Conservation (phyloP, 805 yeast genomes). For the Candida wancherniae region DNA sequence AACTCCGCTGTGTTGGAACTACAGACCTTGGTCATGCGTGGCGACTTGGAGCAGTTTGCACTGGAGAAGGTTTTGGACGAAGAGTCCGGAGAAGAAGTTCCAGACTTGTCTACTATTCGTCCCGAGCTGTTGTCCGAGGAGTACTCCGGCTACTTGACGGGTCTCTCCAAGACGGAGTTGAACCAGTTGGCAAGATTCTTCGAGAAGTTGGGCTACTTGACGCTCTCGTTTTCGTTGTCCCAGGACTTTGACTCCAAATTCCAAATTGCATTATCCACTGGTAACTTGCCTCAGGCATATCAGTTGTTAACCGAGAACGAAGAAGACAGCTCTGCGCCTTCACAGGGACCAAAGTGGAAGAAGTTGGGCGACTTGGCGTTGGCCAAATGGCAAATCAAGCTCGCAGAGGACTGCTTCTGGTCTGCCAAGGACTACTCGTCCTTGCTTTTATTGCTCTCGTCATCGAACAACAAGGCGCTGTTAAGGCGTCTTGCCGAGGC, state of each 20-base stretch:
- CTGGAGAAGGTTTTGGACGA: conserved; percentile 26
- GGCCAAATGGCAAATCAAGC: conserved; percentile 67
- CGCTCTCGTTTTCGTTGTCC: conserved; percentile 78
- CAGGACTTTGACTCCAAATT: conserved; percentile 89
- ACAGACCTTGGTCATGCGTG: conserved; percentile 92
- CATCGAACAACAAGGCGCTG: conserved; percentile 64
- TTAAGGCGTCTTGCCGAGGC: conserved; percentile 58
- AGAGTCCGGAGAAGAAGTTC: conserved; percentile 35
- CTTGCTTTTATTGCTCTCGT: conserved; percentile 73
- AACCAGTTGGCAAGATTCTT: conserved; percentile 84
- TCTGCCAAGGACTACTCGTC: conserved; percentile 80
- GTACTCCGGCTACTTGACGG: conserved; percentile 47
- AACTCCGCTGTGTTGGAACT: conserved; percentile 87
- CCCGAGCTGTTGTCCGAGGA: conserved; percentile 59
- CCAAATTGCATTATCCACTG: conserved; percentile 79
- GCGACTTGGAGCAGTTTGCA: conserved; percentile 72
- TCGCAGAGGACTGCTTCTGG: conserved; percentile 77
- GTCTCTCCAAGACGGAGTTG: conserved; percentile 60
- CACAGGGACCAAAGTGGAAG: conserved; percentile 67
- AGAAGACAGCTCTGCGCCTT: conserved; percentile 34
- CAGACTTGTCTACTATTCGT: conserved; percentile 31
- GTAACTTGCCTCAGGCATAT: conserved; percentile 66
- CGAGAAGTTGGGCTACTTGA: conserved; percentile 85
- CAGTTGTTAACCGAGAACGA: conserved; percentile 36
- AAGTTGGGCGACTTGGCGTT: conserved; percentile 85